Evolutionary conservation across 192 early-diverging fungal genomes (phyloP).

Genomic region (Mortierella hygrophila): DNA sequence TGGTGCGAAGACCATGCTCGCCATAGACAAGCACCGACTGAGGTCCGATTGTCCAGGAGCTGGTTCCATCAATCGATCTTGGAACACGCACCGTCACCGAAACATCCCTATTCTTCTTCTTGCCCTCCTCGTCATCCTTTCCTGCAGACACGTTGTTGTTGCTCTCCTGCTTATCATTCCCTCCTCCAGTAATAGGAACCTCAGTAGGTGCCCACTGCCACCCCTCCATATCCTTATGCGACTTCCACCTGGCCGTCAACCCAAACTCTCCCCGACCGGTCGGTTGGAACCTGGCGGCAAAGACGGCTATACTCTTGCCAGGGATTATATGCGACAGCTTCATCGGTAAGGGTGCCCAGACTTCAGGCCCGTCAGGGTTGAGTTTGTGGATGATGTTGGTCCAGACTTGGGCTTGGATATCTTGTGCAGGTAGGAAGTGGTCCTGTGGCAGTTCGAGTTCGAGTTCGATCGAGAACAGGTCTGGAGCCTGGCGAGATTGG

Average conservation of each 20-base stretch:
- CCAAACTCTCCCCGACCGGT: conserved; percentile 54
- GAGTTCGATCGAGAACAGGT: conserved; percentile 39
- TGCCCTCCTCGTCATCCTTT: neutral
- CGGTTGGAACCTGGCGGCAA: conserved; percentile 32
- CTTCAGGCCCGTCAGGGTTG: conserved; percentile 42
- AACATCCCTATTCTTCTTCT: conserved; percentile 19
- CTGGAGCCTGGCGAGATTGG: conserved; percentile 31
- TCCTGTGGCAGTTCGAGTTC: conserved; percentile 37
- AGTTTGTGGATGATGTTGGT: conserved; percentile 44
- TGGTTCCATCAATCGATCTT: conserved; percentile 22
- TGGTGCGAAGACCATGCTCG: conserved; percentile 24
- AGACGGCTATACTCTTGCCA: conserved; percentile 37
- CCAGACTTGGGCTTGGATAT: conserved; percentile 48
- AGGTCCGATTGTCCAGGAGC: conserved; percentile 48
- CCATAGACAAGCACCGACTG: conserved; percentile 50
- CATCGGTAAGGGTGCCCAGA: conserved; percentile 46
- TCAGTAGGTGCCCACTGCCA: conserved; percentile 48
- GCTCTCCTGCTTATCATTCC: neutral
- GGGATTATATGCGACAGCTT: conserved; percentile 41
- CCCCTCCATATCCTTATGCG: conserved; percentile 26
- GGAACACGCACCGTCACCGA: conserved; percentile 38
- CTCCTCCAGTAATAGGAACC: neutral
- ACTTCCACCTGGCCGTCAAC: conserved; percentile 45
- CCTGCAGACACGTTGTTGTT: neutral
- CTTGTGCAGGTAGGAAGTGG: conserved; percentile 43